These are phyloP conservation scores for Sphagnum tenellum DNA, from an alignment of 225 moss, liverwort and hornwort species.

Conservation along the genomic window DNA sequence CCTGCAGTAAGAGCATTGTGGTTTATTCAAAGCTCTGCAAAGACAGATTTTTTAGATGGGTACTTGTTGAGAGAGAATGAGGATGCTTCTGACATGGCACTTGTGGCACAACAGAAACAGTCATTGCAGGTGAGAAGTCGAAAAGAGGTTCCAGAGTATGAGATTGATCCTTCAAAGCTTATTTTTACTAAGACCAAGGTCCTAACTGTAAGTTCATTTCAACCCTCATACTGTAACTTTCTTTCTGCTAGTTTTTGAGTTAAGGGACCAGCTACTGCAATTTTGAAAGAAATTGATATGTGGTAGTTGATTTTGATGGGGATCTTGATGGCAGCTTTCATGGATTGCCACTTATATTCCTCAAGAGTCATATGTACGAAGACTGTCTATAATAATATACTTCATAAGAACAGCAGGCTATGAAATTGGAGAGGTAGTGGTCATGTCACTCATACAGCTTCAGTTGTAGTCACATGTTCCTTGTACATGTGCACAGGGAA, in stretches of 20 bases:
- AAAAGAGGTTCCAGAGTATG: conserved; percentile 73
- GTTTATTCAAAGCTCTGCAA: not conserved
- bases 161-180: conserved; percentile 54
- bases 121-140: conserved; percentile 63
- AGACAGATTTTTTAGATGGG: not conserved
- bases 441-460: not conserved
- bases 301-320: not conserved
- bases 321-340: not conserved
- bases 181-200: conserved; percentile 29
- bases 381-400: not conserved
- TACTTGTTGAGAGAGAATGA: too few relatives aligned
- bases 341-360: not conserved
- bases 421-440: too few relatives aligned
- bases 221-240: not conserved
- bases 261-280: too few relatives aligned
- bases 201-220: conserved; percentile 18
- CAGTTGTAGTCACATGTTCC: conserved; percentile 2
- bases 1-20: not conserved
- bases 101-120: conserved; percentile 28
- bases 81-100: conserved; percentile 12
- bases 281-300: too few relatives aligned
- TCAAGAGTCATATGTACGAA: not conserved
- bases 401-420: too few relatives aligned
- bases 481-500: conserved; percentile 23
- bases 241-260: too few relatives aligned